A percentile compares a stretch with the other conserved stretches of the same genome.
Conservation (phyloP, 495 filamentous ascomycete genomes). For the Penicillium robsamsonii region DNA sequence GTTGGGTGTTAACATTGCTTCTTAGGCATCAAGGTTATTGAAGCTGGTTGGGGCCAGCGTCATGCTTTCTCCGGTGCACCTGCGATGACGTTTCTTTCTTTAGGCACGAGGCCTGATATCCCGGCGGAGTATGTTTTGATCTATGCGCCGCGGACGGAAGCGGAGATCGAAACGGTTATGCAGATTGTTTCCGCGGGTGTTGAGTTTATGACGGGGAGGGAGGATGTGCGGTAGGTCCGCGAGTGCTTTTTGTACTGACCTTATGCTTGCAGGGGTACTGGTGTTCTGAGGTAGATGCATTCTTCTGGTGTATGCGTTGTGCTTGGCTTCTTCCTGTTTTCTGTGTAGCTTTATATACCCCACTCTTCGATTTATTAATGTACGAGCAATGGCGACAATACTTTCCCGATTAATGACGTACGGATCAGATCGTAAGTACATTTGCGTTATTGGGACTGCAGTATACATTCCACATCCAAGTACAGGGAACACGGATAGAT, state of each 20-base stretch:
- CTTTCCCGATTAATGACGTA: background rate
- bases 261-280: background rate
- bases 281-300: background rate
- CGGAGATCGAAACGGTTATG: slow-evolving; percentile 66
- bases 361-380: background rate
- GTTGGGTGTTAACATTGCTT: background rate
- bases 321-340: background rate
- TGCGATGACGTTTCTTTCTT: slow-evolving; percentile 46
- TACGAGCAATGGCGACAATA: background rate
- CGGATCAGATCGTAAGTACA: background rate
- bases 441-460: background rate
- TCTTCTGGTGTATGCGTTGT: background rate
- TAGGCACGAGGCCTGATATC: slow-evolving; percentile 21
- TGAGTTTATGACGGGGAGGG: slow-evolving; percentile 34
- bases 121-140: slow-evolving; percentile 74
- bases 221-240: slow-evolving; percentile 23
- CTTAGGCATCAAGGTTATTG: slow-evolving; percentile 64
- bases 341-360: slow-evolving; percentile 4
- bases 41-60: slow-evolving; percentile 85
- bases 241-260: background rate
- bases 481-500: too few species aligned
- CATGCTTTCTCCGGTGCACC: slow-evolving; percentile 69
- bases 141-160: slow-evolving; percentile 73
- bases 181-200: slow-evolving; percentile 66
- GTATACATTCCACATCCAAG: background rate